A percentile compares a stretch with the other conserved stretches of the same genome.
phyloP scores from a whole-genome alignment of 306 rosid genomes.

The Quercus dentata region DNA sequence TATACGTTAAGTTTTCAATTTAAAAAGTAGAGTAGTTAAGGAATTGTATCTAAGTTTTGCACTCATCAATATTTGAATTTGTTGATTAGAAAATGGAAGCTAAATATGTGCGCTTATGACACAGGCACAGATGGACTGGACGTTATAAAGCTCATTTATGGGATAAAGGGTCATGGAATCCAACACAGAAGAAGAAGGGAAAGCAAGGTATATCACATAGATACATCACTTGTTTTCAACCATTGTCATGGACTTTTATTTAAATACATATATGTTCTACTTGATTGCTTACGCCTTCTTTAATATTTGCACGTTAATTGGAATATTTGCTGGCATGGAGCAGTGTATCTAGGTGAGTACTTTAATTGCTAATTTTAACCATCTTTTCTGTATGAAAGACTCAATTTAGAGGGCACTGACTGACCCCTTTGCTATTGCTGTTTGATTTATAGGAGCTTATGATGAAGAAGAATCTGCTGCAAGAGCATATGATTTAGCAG shows the following conservation, averaged over 20 bases:
- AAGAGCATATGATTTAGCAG: slow-evolving; percentile 49
- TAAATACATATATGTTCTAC: background rate
- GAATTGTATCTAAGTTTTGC: too few relatives aligned
- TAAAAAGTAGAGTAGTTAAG: too few relatives aligned
- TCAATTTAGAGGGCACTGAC: background rate
- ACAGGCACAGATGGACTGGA: slow-evolving; percentile 49
- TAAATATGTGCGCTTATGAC: background rate
- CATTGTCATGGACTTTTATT: background rate
- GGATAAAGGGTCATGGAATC: slow-evolving; percentile 55
- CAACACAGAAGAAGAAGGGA: slow-evolving; percentile 52
- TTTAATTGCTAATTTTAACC: slow-evolving; percentile 4
- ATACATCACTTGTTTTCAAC: background rate
- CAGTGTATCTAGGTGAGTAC: slow-evolving; percentile 76
- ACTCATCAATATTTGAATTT: background rate
- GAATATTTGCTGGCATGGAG: slow-evolving; percentile 29
- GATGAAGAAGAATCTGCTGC: slow-evolving; percentile 54
- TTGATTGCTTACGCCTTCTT: slow-evolving; percentile 18
- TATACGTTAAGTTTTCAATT: too few relatives aligned
- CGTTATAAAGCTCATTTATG: slow-evolving; percentile 48
- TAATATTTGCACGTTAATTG: slow-evolving; percentile 9
- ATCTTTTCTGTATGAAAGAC: background rate
- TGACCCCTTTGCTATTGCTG: background rate
- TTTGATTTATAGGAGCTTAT: slow-evolving; percentile 35
- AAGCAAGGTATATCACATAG: slow-evolving; percentile 31
- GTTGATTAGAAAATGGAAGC: background rate